Evolutionary conservation across 2,329 filamentous ascomycete genomes (phyloP).

Genomic region (Apiospora koreana): DNA sequence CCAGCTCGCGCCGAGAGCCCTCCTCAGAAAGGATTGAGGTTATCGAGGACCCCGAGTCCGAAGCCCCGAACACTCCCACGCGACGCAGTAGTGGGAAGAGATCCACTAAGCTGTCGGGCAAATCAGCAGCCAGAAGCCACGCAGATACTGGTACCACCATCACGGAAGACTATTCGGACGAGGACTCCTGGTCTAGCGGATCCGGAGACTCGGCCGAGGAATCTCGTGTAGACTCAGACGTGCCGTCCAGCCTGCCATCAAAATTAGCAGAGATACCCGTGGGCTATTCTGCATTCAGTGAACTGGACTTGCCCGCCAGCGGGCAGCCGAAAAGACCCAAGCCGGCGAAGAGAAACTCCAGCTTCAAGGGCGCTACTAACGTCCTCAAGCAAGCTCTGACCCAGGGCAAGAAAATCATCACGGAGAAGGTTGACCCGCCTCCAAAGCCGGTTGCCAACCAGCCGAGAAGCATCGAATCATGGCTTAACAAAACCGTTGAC

Average conservation of each 20-base stretch:
- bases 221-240: constrained; percentile 35
- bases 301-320: constrained; percentile 57
- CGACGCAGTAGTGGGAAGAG: constrained; percentile 34
- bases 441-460: constrained; percentile 52
- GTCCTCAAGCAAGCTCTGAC: constrained; percentile 66
- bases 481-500: constrained; percentile 64
- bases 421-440: constrained; percentile 59
- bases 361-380: constrained; percentile 62
- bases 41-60: constrained; percentile 38
- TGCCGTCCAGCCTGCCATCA: constrained; percentile 43
- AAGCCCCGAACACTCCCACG: constrained; percentile 39
- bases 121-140: constrained; percentile 19
- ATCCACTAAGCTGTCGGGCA: constrained; percentile 24
- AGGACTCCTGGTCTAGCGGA: constrained; percentile 32
- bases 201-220: constrained; percentile 38
- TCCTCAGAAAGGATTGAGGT: constrained; percentile 33
- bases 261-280: constrained; percentile 64
- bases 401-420: constrained; percentile 65
- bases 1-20: constrained; percentile 22
- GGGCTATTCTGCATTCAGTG: constrained; percentile 67
- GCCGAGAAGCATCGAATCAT: constrained; percentile 65
- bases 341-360: constrained; percentile 51
- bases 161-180: constrained; percentile 35
- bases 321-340: constrained; percentile 45
- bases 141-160: constrained; percentile 28